Conservation (phyloP, 257 asterid species). For the Capsicum pubescens region DNA sequence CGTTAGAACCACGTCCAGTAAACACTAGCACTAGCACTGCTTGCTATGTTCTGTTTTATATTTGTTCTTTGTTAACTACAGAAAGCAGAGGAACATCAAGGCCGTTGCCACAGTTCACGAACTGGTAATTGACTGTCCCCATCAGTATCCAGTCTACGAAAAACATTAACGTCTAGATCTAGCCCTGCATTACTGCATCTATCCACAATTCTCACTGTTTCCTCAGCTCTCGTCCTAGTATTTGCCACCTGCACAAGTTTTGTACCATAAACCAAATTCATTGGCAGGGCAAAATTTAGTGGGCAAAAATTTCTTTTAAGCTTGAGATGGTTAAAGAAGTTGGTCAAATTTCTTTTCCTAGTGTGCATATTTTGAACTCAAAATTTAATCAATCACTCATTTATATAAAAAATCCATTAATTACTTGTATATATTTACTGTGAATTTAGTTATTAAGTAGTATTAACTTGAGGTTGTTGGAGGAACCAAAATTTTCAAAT, state of each 20-base stretch:
- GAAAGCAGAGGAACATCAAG: constrained; percentile 25
- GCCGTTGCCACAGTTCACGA: constrained; percentile 34
- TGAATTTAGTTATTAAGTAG: too few species aligned
- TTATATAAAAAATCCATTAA: too few species aligned
- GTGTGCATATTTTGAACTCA: background rate
- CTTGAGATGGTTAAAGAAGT: background rate
- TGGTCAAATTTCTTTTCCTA: background rate
- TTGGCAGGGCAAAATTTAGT: background rate
- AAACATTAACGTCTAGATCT: constrained; percentile 39
- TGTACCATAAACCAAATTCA: background rate
- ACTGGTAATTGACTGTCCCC: constrained; percentile 39
- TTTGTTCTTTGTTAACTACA: background rate
- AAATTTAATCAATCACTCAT: background rate
- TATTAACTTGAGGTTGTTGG: background rate
- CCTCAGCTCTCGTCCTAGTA: constrained; percentile 33
- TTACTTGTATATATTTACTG: too few species aligned
- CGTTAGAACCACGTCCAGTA: background rate
- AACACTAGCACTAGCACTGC: background rate
- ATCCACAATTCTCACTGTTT: constrained; percentile 39
- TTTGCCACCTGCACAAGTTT: constrained; percentile 37
- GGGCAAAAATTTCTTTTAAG: background rate
- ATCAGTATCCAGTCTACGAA: constrained; percentile 28
- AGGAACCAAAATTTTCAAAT: background rate
- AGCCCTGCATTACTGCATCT: constrained; percentile 43
- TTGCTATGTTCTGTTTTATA: background rate